phyloP scores from a whole-genome alignment of 768 basidiomycete species.

The Lentinula detonsa region DNA sequence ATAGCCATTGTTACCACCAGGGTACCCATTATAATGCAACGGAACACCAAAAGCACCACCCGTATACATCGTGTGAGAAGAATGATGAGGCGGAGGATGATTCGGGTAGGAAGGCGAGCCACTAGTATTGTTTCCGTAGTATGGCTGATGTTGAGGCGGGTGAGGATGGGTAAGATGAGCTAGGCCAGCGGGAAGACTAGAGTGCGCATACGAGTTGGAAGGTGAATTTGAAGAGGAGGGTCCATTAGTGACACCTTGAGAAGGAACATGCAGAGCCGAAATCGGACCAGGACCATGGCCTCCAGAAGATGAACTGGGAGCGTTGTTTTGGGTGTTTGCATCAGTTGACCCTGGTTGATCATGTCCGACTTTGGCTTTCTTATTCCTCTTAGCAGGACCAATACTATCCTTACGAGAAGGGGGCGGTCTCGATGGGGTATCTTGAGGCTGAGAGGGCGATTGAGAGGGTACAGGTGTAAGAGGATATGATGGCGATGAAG shows the following conservation, averaged over 20 bases:
- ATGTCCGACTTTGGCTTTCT: not conserved
- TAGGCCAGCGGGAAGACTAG: not conserved
- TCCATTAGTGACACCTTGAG: not conserved
- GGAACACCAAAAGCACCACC: not conserved
- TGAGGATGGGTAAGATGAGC: not conserved
- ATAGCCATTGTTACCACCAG: not conserved
- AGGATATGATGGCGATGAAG: not conserved
- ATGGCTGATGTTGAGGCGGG: conserved; percentile 2
- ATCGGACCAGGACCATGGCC: not conserved
- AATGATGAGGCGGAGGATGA: not conserved
- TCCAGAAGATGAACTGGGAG: not conserved
- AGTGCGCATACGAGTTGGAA: not conserved
- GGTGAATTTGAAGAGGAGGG: not conserved
- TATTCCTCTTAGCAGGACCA: not conserved
- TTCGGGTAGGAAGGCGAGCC: not conserved
- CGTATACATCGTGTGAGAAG: not conserved
- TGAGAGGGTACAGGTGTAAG: not conserved
- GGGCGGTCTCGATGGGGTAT: not conserved
- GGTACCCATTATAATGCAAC: not conserved
- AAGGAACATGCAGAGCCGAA: not conserved
- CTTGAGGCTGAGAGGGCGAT: not conserved
- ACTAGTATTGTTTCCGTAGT: not conserved
- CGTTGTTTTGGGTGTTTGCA: not conserved
- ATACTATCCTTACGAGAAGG: not conserved
- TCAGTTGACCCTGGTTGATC: not conserved